Percentiles rank a stretch among this genome's conserved stretches.
phyloP scores from a whole-genome alignment of 108 stramenopile species.

The Fragilaria crotonensis region DNA sequence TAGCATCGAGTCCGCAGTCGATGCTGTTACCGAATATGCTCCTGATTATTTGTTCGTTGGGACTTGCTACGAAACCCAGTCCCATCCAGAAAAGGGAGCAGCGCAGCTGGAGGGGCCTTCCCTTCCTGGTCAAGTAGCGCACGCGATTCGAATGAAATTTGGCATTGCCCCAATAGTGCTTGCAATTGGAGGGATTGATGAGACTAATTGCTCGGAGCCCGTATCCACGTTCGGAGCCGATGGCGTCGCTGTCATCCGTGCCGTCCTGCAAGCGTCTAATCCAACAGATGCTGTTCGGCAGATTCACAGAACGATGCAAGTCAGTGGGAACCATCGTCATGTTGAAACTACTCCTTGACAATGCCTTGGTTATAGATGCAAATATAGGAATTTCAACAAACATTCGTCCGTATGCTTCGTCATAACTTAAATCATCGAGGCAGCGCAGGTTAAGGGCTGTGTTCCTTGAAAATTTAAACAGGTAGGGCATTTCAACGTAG shows the following conservation, averaged over 20 bases:
- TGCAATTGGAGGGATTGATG: constrained; percentile 77
- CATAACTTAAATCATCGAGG: no score
- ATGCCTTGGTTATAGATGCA: not conserved
- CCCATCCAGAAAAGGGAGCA: constrained; percentile 65
- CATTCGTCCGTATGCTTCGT: no score
- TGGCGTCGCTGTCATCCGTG: constrained; percentile 73
- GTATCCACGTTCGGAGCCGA: constrained; percentile 51
- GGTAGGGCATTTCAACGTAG: no score
- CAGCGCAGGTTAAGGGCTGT: not conserved
- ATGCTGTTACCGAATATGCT: constrained; percentile 10
- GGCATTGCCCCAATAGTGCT: constrained; percentile 33
- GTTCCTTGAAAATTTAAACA: not conserved
- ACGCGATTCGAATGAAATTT: not conserved
- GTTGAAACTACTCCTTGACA: not conserved
- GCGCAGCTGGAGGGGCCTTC: constrained; percentile 64
- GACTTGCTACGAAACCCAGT: constrained; percentile 63
- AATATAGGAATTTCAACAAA: not conserved
- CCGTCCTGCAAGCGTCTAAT: constrained; percentile 54
- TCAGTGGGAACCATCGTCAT: not conserved
- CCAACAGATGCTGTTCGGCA: constrained; percentile 27
- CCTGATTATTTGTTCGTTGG: constrained; percentile 79
- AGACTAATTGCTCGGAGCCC: constrained; percentile 59
- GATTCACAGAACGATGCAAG: constrained; percentile 39
- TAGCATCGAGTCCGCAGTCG: constrained; percentile 43
- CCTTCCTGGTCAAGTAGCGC: constrained; percentile 48